Evolutionary conservation across 257 asterid species (phyloP).

Genomic region (Cordia subcordata): DNA sequence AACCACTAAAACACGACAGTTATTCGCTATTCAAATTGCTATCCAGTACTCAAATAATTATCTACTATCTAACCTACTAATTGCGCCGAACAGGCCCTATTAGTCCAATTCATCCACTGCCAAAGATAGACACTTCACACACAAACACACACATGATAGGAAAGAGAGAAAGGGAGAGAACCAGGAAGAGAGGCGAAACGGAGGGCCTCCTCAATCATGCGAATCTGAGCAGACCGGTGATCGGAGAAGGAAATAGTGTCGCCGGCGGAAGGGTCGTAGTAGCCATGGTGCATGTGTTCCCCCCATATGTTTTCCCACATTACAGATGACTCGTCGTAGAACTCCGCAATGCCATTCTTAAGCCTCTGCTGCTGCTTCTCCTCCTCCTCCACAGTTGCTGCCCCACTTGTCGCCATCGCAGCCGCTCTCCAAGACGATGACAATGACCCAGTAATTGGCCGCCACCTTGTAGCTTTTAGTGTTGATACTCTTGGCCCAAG

Average conservation of each 20-base stretch:
- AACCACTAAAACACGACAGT: too few species aligned
- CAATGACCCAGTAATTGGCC: neutral
- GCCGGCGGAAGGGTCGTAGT: conserved; percentile 46
- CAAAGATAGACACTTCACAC: too few species aligned
- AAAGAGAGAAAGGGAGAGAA: conserved; percentile 1
- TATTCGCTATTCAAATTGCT: too few species aligned
- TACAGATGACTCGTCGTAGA: conserved; percentile 86
- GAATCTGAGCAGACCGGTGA: conserved; percentile 89
- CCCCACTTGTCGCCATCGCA: neutral
- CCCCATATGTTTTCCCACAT: conserved; percentile 97
- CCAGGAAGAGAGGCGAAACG: conserved; percentile 72
- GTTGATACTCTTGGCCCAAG: too few species aligned
- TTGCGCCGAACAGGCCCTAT: too few species aligned
- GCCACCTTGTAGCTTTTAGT: too few species aligned
- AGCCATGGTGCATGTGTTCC: conserved; percentile 99
- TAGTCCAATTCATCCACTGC: too few species aligned
- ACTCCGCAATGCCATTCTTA: conserved; percentile 86
- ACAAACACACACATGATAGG: too few species aligned
- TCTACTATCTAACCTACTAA: too few species aligned
- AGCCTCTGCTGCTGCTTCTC: conserved; percentile 22
- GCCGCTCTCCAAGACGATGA: neutral
- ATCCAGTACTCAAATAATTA: too few species aligned
- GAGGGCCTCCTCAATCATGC: conserved; percentile 89
- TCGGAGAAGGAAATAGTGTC: conserved; percentile 49
- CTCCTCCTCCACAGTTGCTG: neutral